Base-by-base conservation (phyloP, 2,329 filamentous ascomycete genomes). In the Furcasterigmium furcatum region DNA sequence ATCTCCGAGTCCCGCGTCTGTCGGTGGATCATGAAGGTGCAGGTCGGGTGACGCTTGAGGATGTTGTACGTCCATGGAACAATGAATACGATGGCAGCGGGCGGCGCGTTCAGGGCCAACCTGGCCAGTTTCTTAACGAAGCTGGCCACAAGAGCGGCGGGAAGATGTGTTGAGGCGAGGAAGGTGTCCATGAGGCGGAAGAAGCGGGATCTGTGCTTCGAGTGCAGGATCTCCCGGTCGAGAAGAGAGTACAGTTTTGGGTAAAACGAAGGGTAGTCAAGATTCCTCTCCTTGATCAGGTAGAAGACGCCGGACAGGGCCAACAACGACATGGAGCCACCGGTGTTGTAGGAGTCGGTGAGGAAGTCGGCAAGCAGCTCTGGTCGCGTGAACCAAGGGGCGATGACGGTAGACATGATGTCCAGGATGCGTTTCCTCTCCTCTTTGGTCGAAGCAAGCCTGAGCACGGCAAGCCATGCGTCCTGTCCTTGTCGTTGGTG, bases 211-310 rank as follows among this genome's bases (percentile, higher is more conserved):
- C 94, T 85, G 70, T 99, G 87, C 67, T 94, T 96, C 18, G 91
- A 96, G 71, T 99, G 91, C 39, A 99, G 74, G 9, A 97, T 79
- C 41, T 89, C 82, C 30, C 84, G 79, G 67, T 97, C 88, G 4
- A 99, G 79, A 2, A 99, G 77, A 9, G 90, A 95, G 71, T 99
- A 99, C 3, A 99, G 82, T 64, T 96, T 97, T 44, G 77, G 70
- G 69, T 95, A 99, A 70, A 99, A 99, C 25, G 85, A 85, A 2
- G 91, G 91, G 64, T 99, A 99, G 68, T 99, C 94, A 48, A 99
- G 77, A 62, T 99, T 99, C 61, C 89, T 88, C 62, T 94, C 83
- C 53, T 88, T 85, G 56, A 99, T 97, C 43, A 99, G 79, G 63
- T 95, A 94, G 71, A 96, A 99, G 38, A 99, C 84, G 43, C 94